phyloP scores from a whole-genome alignment of 2,329 filamentous ascomycete species.

The Huntiella savannae region DNA sequence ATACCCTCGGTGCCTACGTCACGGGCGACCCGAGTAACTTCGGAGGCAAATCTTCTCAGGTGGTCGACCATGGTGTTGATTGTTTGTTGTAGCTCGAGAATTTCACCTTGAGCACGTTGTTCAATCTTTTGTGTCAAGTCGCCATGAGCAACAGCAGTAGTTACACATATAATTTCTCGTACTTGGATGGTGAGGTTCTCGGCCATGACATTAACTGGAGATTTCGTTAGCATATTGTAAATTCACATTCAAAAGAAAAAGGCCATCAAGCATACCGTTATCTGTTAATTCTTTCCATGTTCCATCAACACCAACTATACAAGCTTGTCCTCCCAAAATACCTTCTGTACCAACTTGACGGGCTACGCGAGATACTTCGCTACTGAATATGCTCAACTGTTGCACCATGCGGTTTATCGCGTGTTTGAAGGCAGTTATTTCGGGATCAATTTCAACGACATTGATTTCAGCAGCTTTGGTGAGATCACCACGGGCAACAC shows the following conservation, averaged over 20 bases:
- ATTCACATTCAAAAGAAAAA: not conserved
- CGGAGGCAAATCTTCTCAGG: conserved; percentile 62
- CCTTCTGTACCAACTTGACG: conserved; percentile 94
- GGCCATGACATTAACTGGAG: not conserved
- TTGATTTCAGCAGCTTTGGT: conserved; percentile 96
- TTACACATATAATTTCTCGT: conserved; percentile 65
- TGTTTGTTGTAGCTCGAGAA: conserved; percentile 64
- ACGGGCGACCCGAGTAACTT: conserved; percentile 65
- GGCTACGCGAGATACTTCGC: conserved; percentile 84
- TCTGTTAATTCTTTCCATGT: conserved; percentile 96
- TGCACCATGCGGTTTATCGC: conserved; percentile 99
- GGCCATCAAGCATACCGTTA: conserved; percentile 36
- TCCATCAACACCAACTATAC: conserved; percentile 83
- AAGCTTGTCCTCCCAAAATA: conserved; percentile 79
- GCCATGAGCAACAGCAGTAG: conserved; percentile 64
- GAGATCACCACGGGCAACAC: conserved; percentile 83
- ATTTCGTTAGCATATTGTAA: not conserved
- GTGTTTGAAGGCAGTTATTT: conserved; percentile 93
- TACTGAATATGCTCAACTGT: conserved; percentile 88
- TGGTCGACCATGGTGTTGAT: conserved; percentile 86
- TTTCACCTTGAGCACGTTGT: conserved; percentile 62
- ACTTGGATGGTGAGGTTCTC: conserved; percentile 24
- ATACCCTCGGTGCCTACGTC: conserved; percentile 75
- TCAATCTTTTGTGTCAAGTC: conserved; percentile 74
- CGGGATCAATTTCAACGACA: conserved; percentile 88